Evolutionary conservation across 2,329 filamentous ascomycete genomes (phyloP), one percentile per base, ranked within the genome.

Genomic region (Bipolaris zeicola): DNA sequence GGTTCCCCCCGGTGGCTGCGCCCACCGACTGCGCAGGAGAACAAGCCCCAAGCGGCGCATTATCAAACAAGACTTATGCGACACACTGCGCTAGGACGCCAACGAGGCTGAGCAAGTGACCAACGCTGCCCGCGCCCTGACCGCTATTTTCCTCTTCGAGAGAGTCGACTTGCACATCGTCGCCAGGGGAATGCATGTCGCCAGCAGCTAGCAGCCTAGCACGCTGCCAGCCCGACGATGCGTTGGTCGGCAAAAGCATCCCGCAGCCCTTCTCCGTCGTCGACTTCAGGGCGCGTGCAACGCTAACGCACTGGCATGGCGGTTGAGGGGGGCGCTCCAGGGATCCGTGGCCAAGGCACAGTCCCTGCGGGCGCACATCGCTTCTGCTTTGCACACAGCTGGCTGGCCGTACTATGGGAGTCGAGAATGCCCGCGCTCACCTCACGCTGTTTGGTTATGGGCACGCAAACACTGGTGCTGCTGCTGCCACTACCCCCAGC

Each of bases 61-160:
- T 57, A 57, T 62, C 63, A 69, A 69, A 69, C 65, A 56, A 57
- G 56, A 55, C 64, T 64, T 62, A 62, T 67, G 60, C 66, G 62
- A 59, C 54, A 52, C 57, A 53, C 51, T 44, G 65, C 66, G 66
- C 67, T 67, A 68, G 54, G 33, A 57, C 37, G 61, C 65, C 64
- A 69, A 50, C 60, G 62, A 62, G 62, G 63, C 60, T 55, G 56
- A 49, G 57, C 57, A 58, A 58, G 57, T 69, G 63, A 67, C 61
- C 65, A 62, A 62, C 45, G 42, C 28, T 44, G 53, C 47, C 54
- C 41, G 45, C 55, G 58, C 63, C 60, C 60, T 68, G 65, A 67
- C 66, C 67, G 65, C 67, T 65, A 10, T 59, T 60, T 64, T 61
- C 60, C 61, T 58, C 54, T 28, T 28, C 26, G 7, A 28, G 26